Evolutionary conservation across 2,329 filamentous ascomycete species (phyloP).

Genomic region (Exophiala viscosa): DNA sequence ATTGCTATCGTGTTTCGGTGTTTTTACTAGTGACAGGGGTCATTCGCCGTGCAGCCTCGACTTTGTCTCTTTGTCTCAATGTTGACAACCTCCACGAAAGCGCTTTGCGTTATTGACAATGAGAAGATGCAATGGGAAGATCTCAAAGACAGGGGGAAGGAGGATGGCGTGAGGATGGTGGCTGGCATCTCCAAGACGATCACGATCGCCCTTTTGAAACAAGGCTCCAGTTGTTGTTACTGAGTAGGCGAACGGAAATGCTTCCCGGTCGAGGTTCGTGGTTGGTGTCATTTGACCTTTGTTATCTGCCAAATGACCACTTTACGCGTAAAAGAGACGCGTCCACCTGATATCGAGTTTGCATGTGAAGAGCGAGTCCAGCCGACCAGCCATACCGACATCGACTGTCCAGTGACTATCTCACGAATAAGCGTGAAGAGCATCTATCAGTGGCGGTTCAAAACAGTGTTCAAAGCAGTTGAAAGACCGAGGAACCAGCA

Average conservation of each 20-base stretch:
- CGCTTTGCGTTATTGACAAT: no score
- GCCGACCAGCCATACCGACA: background rate
- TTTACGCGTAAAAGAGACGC: slow-evolving; percentile 16
- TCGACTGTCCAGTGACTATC: background rate
- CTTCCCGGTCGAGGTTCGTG: background rate
- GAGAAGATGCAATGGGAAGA: no score
- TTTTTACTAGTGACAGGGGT: no score
- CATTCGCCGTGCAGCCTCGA: background rate
- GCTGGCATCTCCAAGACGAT: no score
- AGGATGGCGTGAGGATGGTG: no score
- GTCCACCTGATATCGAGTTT: background rate
- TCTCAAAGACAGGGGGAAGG: no score
- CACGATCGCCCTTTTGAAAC: background rate
- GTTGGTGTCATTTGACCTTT: slow-evolving; percentile 10
- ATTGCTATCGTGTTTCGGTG: no score
- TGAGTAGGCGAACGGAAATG: background rate
- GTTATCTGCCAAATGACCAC: slow-evolving; percentile 17
- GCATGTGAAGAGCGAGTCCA: background rate
- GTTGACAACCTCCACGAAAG: no score
- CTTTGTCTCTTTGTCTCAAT: background rate
- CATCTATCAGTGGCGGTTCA: no score
- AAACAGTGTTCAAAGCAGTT: no score
- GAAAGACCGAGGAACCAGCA: no score
- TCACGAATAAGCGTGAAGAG: no score
- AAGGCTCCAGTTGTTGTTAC: background rate